Evolutionary conservation across 768 basidiomycete species (phyloP).

Genomic region (Hirschioporus abietinus): DNA sequence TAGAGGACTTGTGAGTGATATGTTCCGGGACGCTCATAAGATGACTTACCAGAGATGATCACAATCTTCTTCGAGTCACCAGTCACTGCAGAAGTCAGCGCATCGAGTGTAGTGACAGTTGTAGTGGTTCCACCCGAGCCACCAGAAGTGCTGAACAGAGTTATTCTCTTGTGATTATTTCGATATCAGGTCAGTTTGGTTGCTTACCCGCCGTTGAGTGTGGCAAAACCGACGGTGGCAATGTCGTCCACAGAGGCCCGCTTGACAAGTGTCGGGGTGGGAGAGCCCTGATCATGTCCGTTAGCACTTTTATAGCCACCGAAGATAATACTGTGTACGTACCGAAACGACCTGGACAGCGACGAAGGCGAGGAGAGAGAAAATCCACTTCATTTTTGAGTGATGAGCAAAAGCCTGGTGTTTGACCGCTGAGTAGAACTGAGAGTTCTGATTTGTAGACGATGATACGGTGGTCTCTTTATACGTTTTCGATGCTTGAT

Average conservation of each 20-base stretch:
- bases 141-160: conserved; percentile 32
- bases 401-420: neutral
- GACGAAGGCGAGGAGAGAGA: conserved; percentile 25
- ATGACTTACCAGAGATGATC: conserved; percentile 33
- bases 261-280: conserved; percentile 24
- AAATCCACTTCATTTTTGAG: conserved; percentile 28
- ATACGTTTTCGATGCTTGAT: neutral
- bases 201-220: conserved; percentile 28
- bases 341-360: conserved; percentile 18
- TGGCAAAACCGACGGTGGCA: conserved; percentile 35
- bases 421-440: neutral
- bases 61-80: conserved; percentile 39
- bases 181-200: neutral
- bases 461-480: neutral
- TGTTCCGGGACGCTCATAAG: neutral
- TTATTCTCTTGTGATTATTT: neutral
- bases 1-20: conserved; percentile 11
- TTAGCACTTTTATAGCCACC: neutral
- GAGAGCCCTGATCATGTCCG: neutral
- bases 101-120: conserved; percentile 37
- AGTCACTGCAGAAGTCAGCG: conserved; percentile 35
- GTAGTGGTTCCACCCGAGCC: conserved; percentile 39
- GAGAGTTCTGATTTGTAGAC: neutral
- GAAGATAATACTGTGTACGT: neutral
- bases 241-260: conserved; percentile 33